phyloP scores from a whole-genome alignment of 2,329 filamentous ascomycete species.

The Hypoxylon sp. region DNA sequence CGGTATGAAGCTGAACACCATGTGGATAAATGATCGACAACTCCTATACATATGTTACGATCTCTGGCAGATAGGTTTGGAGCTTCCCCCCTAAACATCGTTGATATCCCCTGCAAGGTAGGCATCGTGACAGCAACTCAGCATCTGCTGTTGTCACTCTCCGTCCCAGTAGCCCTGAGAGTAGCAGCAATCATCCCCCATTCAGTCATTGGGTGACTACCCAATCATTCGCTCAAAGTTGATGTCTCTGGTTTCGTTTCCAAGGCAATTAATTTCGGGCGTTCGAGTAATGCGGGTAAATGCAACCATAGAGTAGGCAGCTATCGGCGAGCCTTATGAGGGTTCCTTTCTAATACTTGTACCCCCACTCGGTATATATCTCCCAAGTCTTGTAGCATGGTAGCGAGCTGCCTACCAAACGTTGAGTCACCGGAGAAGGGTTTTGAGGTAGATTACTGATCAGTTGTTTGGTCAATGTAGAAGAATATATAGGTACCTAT shows the following conservation, averaged over 20 bases:
- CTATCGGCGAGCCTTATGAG: neutral
- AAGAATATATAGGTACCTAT: neutral
- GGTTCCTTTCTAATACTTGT: neutral
- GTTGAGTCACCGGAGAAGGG: neutral
- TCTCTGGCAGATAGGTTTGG: neutral
- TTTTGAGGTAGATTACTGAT: neutral
- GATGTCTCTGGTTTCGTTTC: neutral
- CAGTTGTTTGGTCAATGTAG: neutral
- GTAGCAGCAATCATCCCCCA: too few species aligned
- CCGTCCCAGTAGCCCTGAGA: neutral
- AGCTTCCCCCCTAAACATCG: neutral
- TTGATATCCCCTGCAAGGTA: neutral
- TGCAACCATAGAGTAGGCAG: neutral
- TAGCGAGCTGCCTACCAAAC: neutral
- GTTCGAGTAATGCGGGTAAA: neutral
- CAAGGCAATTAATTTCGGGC: neutral
- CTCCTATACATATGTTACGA: neutral
- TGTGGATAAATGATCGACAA: neutral
- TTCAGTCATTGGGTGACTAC: neutral
- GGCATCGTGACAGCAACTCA: neutral
- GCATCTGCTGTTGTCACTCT: neutral
- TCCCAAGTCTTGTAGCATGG: neutral
- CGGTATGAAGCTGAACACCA: too few species aligned
- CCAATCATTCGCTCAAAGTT: neutral
- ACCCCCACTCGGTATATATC: neutral